These are phyloP conservation scores for Aspergillus flavus DNA, from an alignment of 2,329 filamentous ascomycete species.

Conservation along the genomic window DNA sequence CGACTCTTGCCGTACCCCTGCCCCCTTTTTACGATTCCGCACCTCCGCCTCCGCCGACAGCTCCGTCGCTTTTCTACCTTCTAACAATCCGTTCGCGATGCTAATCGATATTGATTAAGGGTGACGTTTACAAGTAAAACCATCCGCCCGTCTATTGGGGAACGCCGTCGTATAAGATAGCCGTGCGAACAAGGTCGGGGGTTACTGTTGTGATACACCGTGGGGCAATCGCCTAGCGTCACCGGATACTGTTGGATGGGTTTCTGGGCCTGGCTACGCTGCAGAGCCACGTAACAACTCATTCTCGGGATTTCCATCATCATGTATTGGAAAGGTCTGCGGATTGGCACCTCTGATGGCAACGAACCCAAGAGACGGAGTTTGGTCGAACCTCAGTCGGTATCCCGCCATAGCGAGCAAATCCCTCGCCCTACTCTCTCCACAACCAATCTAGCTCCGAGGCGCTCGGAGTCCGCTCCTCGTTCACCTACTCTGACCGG, in stretches of 20 bases:
- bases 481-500: conserved; percentile 26
- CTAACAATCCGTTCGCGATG: conserved; percentile 18
- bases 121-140: conserved; percentile 12
- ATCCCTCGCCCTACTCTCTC: conserved; percentile 36
- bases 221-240: conserved; percentile 1
- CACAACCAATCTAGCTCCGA: conserved; percentile 29
- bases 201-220: neutral
- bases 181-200: neutral
- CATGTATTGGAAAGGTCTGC: conserved; percentile 46
- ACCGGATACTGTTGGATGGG: conserved; percentile 23
- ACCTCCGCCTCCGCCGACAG: conserved; percentile 13
- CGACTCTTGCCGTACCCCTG: conserved; percentile 19
- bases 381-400: conserved; percentile 31
- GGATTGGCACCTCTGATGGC: conserved; percentile 36
- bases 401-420: conserved; percentile 41
- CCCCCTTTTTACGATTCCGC: conserved; percentile 19
- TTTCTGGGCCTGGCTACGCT: conserved; percentile 17
- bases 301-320: conserved; percentile 25
- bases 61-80: conserved; percentile 2
- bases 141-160: conserved; percentile 9
- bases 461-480: conserved; percentile 40
- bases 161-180: conserved; percentile 3
- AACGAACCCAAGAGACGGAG: conserved; percentile 39
- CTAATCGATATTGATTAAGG: conserved; percentile 16
- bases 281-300: conserved; percentile 23